Evolutionary conservation across 2,329 filamentous ascomycete genomes (phyloP).

Genomic region (Alternaria burnsii): DNA sequence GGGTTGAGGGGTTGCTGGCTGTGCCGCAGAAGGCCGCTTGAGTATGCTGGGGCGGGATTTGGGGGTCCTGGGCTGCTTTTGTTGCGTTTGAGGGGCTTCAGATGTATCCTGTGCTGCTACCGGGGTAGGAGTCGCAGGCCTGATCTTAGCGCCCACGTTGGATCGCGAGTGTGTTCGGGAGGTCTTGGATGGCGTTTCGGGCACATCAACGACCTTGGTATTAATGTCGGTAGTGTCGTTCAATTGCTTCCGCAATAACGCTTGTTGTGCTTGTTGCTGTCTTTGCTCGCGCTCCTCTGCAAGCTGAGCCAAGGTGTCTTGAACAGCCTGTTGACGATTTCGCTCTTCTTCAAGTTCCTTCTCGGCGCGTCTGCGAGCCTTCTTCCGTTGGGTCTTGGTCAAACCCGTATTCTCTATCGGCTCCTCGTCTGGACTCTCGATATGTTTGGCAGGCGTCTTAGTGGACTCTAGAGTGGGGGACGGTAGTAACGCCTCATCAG

Average conservation of each 20-base stretch:
- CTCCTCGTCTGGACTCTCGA: conserved; percentile 5
- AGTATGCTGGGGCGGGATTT: conserved; percentile 17
- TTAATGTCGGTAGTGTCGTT: neutral
- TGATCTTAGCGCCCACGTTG: conserved; percentile 42
- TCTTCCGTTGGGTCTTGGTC: conserved; percentile 39
- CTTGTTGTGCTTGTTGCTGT: neutral
- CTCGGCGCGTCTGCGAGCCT: conserved; percentile 37
- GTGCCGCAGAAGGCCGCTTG: conserved; percentile 20
- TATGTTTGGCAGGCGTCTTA: conserved; percentile 1
- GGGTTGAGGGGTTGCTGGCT: conserved; percentile 15
- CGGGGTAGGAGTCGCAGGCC: conserved; percentile 26
- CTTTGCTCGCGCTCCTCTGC: conserved; percentile 16
- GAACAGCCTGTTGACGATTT: conserved; percentile 18
- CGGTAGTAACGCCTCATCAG: conserved; percentile 52
- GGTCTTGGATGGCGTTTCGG: conserved; percentile 10
- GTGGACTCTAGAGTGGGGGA: conserved; percentile 19
- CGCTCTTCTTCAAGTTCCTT: conserved; percentile 25
- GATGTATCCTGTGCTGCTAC: neutral
- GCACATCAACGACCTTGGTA: neutral
- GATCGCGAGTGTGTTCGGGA: conserved; percentile 29
- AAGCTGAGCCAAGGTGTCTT: conserved; percentile 15
- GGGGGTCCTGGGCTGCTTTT: conserved; percentile 25
- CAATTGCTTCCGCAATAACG: conserved; percentile 1
- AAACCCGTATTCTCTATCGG: conserved; percentile 9
- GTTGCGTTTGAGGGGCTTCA: conserved; percentile 10